Base-by-base conservation (phyloP, 306 rosid species). In the Cyclanthera cordifolia region DNA sequence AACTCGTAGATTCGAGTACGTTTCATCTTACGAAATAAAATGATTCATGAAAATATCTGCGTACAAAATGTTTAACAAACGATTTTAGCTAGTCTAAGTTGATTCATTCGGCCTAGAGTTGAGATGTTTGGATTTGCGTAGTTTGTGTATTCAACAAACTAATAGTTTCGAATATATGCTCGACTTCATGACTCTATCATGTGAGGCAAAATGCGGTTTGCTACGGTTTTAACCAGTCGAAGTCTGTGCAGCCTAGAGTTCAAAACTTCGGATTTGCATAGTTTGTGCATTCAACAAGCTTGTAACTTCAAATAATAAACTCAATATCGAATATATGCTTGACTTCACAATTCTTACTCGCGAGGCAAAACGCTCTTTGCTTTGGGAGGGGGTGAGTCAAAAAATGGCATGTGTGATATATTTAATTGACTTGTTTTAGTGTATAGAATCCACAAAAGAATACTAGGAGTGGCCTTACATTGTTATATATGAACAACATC, bases 401-500 rank as follows among this genome's bases (percentile, higher is more conserved):
- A 48, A 59, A 32, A 19, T 61, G 68, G 68, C 10, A 19, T 37
- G 11, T 39, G 32, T 74, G 23, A 17, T 61, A 53, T 30, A 72
- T 72, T 70, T 53, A 79, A 28, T 68, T 61, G 73, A 71, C 75
- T 76, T 82, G 71, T 14, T 30, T 11, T n/a, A 61, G 82, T 69
- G 81, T 67, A 54, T 70, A 75, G 55, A 73, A 77, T 70, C 50
- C 82, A 82, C 67, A 59, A 79, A 85, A 85, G 85, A 87, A 82
- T 77, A 52, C 76, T 76, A 53, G 16, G 21, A 72, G 67, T 53
- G 72, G 70, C 34, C 70, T 66, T 15, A 27, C 54, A 15, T 46
- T 24, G 39, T 73, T 81, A 87, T 67, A 80, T 27, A 85, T 85
- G 79, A 76, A 86, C 87, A 71, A 91, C 95, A 82, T 86, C 95